phyloP scores from a whole-genome alignment of 768 basidiomycete genomes.

The Gymnopilus junonius region DNA sequence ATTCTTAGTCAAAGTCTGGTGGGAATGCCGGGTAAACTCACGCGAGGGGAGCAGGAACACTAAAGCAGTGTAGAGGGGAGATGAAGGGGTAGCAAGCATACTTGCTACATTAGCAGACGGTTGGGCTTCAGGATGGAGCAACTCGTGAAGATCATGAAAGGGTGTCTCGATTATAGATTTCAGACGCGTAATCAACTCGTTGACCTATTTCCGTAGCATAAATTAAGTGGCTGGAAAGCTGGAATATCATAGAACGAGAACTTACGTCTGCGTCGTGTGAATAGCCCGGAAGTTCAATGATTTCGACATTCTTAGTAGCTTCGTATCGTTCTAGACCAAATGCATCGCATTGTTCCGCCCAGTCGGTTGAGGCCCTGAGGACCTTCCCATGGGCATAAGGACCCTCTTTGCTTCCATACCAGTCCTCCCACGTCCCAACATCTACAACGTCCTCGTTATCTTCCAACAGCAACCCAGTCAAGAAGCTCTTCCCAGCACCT shows the following conservation, averaged over 20 bases:
- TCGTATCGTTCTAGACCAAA: conserved; percentile 72
- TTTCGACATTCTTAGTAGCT: conserved; percentile 66
- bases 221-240: not conserved
- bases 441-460: conserved; percentile 76
- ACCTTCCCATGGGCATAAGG: conserved; percentile 44
- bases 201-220: conserved; percentile 29
- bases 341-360: conserved; percentile 68
- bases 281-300: conserved; percentile 54
- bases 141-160: conserved; percentile 55
- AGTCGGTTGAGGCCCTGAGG: conserved; percentile 68
- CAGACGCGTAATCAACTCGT: conserved; percentile 35
- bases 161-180: conserved; percentile 56
- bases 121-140: conserved; percentile 54
- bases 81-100: conserved; percentile 59
- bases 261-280: conserved; percentile 50
- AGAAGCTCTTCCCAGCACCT: conserved; percentile 47
- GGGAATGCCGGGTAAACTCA: conserved; percentile 31
- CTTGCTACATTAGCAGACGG: conserved; percentile 55
- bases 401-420: conserved; percentile 21
- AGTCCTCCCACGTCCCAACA: conserved; percentile 59
- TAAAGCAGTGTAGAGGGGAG: conserved; percentile 65
- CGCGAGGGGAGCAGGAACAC: conserved; percentile 55
- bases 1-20: not conserved
- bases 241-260: conserved; percentile 15
- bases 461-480: conserved; percentile 55